A percentile compares a stretch with the other conserved stretches of the same genome.
These are phyloP conservation scores for Candida anutae DNA, from an alignment of 1,139 yeast species.

Conservation along the genomic window DNA sequence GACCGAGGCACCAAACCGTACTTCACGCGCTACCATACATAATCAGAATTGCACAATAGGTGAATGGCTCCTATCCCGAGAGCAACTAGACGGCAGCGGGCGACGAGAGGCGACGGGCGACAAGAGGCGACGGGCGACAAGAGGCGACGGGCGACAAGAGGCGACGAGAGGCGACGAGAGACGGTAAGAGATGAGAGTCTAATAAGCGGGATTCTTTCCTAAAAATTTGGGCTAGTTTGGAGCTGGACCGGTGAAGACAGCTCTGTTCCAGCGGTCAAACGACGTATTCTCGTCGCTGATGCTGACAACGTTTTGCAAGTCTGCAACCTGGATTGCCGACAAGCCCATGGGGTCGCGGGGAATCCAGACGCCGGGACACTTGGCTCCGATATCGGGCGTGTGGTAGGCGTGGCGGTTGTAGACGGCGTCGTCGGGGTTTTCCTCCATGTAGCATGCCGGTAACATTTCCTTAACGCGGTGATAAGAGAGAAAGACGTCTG, in stretches of 20 bases:
- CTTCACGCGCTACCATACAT: too few relatives aligned
- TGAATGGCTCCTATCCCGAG: too few relatives aligned
- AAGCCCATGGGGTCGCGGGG: constrained; percentile 82
- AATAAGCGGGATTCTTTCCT: too few relatives aligned
- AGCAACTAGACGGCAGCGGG: too few relatives aligned
- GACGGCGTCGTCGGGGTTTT: constrained; percentile 13
- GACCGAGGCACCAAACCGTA: too few relatives aligned
- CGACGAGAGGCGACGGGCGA: too few relatives aligned
- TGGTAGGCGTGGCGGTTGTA: constrained; percentile 46
- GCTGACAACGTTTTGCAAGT: constrained; percentile 37
- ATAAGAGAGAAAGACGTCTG: constrained; percentile 57
- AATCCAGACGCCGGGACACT: constrained; percentile 76
- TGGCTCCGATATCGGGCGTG: constrained; percentile 62
- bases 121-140: too few relatives aligned
- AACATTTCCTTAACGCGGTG: constrained; percentile 45
- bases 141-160: too few relatives aligned
- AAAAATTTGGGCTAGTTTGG: constrained; percentile 35
- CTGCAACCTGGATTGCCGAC: constrained; percentile 50
- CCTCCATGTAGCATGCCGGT: constrained; percentile 40
- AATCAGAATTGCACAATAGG: too few relatives aligned
- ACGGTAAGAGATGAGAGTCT: too few relatives aligned
- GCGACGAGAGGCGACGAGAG: too few relatives aligned
- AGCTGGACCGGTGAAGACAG: constrained; percentile 50
- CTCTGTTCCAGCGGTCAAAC: constrained; percentile 41
- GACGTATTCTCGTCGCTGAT: constrained; percentile 63